These are phyloP conservation scores for Xylaria nigripes DNA, from an alignment of 495 filamentous ascomycete genomes.

Conservation along the genomic window DNA sequence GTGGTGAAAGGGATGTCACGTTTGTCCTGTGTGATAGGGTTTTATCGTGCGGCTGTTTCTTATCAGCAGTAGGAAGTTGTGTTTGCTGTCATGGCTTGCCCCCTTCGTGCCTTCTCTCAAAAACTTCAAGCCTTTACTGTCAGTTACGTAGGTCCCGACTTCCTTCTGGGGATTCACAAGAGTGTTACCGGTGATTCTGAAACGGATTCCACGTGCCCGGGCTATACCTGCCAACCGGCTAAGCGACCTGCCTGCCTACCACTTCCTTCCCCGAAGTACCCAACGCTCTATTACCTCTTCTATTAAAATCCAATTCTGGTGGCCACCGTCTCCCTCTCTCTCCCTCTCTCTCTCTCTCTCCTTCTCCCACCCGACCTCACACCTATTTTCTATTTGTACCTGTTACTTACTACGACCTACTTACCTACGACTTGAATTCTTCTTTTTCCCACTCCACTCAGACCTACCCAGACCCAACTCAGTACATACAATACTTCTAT, in stretches of 20 bases:
- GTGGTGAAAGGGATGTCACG: background rate
- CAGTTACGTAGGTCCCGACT: constrained; percentile 6
- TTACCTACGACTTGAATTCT: background rate
- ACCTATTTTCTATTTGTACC: constrained; percentile 5
- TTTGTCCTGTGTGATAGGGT: no score
- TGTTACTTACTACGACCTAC: background rate
- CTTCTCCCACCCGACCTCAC: background rate
- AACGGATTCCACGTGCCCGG: background rate
- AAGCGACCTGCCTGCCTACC: background rate
- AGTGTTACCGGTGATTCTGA: background rate
- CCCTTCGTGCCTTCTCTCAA: background rate
- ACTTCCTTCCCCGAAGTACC: no score
- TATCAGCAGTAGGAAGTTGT: background rate
- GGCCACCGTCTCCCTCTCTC: background rate
- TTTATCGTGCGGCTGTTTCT: background rate
- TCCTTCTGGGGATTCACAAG: constrained; percentile 1
- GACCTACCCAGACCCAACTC: background rate
- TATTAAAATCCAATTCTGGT: background rate
- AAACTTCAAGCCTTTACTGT: background rate
- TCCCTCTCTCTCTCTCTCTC: background rate
- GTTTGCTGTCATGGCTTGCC: background rate
- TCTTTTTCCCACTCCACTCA: background rate
- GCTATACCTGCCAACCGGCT: background rate
- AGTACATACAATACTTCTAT: background rate
- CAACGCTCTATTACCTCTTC: background rate